These are phyloP conservation scores for Royoungia palumana DNA, from an alignment of 768 basidiomycete species.

Conservation along the genomic window DNA sequence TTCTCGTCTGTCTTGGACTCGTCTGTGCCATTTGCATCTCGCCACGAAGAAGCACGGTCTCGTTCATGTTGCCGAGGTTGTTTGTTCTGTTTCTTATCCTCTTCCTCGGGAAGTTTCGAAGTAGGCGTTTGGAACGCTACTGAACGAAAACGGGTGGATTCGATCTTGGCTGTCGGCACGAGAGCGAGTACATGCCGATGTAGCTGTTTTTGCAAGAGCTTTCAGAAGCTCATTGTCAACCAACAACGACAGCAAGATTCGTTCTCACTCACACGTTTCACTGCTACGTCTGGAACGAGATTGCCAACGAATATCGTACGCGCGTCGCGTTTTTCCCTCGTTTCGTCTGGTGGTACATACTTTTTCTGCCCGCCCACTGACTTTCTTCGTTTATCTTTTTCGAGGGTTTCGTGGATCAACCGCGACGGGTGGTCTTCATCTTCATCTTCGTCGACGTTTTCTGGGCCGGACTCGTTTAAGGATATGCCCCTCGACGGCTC, in stretches of 20 bases:
- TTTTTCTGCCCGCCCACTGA: conserved; percentile 37
- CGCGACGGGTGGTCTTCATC: conserved; percentile 34
- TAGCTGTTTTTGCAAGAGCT: conserved; percentile 77
- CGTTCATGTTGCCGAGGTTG: conserved; percentile 47
- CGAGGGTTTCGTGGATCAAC: conserved; percentile 65
- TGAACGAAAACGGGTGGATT: conserved; percentile 91
- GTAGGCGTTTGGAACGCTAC: conserved; percentile 87
- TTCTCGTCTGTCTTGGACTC: conserved; percentile 50
- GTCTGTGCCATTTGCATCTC: conserved; percentile 42
- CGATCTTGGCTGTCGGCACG: conserved; percentile 76
- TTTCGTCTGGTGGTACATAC: conserved; percentile 66
- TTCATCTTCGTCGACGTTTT: conserved; percentile 23
- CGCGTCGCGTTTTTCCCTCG: conserved; percentile 64
- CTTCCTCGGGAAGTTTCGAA: conserved; percentile 48
- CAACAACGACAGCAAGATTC: background rate
- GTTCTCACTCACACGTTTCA: conserved; percentile 58
- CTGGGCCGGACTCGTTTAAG: conserved; percentile 27
- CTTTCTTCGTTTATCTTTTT: conserved; percentile 28
- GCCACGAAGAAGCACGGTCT: conserved; percentile 61
- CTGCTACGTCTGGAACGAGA: conserved; percentile 70
- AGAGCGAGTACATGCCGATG: conserved; percentile 71
- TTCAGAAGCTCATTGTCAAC: conserved; percentile 4
- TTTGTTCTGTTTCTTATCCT: conserved; percentile 27
- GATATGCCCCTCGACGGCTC: conserved; percentile 4
- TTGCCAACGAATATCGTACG: conserved; percentile 94